Base-by-base conservation (phyloP, 2,329 filamentous ascomycete species). In the Botrytis pseudocinerea region DNA sequence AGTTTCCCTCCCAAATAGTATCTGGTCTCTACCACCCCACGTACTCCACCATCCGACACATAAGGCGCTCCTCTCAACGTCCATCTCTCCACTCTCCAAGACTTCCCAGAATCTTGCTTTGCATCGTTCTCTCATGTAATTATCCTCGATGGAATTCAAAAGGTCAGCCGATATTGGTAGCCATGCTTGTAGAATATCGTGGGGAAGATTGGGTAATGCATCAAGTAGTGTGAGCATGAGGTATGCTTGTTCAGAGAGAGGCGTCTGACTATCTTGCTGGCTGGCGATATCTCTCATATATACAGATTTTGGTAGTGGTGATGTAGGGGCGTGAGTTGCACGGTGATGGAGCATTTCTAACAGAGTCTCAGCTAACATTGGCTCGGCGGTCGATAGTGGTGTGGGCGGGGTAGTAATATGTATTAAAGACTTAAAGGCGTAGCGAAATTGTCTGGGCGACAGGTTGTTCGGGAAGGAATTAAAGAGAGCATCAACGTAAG, bases 401-500 rank as follows among this genome's bases (percentile, higher is more conserved):
- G 89, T 89, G 1, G 91, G 91, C 22, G 91, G 90, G 1, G 89
- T 87, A 7, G 89, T 89, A 61, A 92, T 87, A 73, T 88, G 87
- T 71, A 93, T 85, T 32, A 93, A 82, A 3, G 90, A 90, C 78
- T 90, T 92, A 82, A 92, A 91, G 0, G 91, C 91, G 12, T 92
- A 85, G 44, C 91, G 85, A 81, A 93, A 93, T 80, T 93, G 91
- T 44, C 91, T 85, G 2, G 89, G 85, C 0, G 89, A 91, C 4
- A 93, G 83, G 70, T 89, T 90, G 20, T 83, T 81, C 1, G 91
- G 91, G 78, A 93, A 93, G 6, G 90, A 88, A 35, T 84, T 84
- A 80, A 93, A 92, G 0, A 93, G 84, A 1, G 88, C 88, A 74
- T 92, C 88, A 32, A 92, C 87, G 78, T 93, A 93, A 78, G 90